Evolutionary conservation across 305 asterid species (phyloP).

Genomic region (Striga hermonthica): DNA sequence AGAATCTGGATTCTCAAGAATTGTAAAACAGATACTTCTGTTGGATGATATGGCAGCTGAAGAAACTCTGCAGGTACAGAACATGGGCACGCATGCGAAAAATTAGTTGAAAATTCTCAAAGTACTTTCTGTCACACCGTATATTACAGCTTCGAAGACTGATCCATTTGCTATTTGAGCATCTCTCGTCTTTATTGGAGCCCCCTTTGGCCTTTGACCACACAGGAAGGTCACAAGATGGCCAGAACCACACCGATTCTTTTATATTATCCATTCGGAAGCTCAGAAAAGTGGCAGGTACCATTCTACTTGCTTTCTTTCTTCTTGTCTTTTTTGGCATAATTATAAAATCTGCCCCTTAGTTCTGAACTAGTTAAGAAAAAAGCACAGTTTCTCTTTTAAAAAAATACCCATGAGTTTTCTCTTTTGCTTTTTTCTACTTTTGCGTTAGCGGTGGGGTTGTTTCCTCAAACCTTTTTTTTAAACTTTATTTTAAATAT

Average conservation of each 20-base stretch:
- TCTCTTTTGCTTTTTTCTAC: too few relatives aligned
- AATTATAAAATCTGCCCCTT: not conserved
- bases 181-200: slow-evolving; percentile 62
- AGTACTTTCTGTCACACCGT: slow-evolving; percentile 24
- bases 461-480: too few relatives aligned
- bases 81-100: not conserved
- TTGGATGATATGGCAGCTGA: slow-evolving; percentile 96
- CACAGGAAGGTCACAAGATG: slow-evolving; percentile 45
- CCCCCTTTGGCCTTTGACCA: slow-evolving; percentile 44
- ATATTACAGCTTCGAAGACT: slow-evolving; percentile 68
- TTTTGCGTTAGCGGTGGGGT: too few relatives aligned
- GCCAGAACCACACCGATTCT: slow-evolving; percentile 40
- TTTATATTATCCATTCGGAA: slow-evolving; percentile 64
- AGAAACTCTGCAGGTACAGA: slow-evolving; percentile 84
- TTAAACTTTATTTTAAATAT: too few relatives aligned
- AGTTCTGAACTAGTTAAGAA: not conserved
- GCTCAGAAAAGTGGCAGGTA: slow-evolving; percentile 75
- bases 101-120: not conserved
- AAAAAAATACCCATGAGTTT: not conserved
- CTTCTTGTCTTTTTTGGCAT: too few relatives aligned
- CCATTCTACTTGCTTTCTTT: slow-evolving; percentile 17
- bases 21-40: slow-evolving; percentile 69
- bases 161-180: slow-evolving; percentile 78
- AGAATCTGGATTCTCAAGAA: slow-evolving; percentile 67
- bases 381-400: not conserved